Evolutionary conservation across 805 yeast species (phyloP).

Genomic region (Kluyveromyces dobzhanskii): DNA sequence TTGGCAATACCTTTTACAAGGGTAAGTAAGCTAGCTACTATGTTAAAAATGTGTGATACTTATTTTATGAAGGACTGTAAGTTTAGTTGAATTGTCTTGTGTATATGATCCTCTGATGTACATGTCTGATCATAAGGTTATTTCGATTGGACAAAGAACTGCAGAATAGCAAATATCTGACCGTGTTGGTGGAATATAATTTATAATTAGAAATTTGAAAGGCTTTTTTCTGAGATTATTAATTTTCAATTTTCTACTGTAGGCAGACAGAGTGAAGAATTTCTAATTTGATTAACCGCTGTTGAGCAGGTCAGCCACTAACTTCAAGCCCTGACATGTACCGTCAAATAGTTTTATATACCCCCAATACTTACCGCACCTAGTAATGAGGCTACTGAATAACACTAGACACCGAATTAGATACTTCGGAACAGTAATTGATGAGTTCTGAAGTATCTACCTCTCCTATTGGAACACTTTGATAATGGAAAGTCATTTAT

Average conservation of each 20-base stretch:
- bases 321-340: not conserved
- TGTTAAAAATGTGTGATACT: no score
- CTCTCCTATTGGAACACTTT: not conserved
- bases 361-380: not conserved
- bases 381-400: not conserved
- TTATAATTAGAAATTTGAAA: no score
- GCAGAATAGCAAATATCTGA: no score
- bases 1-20: no score
- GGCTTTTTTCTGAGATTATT: not conserved
- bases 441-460: not conserved
- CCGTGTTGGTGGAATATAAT: no score
- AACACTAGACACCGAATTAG: not conserved
- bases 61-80: no score
- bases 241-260: not conserved
- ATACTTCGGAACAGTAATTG: not conserved
- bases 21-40: no score
- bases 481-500: not conserved
- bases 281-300: slow-evolving; percentile 1
- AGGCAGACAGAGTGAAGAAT: not conserved
- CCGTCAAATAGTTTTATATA: slow-evolving; percentile 1
- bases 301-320: not conserved
- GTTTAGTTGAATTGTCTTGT: no score
- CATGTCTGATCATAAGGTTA: no score
- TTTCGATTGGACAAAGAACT: no score
- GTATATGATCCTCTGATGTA: no score